These are phyloP conservation scores for Cenchrus purpureus DNA, from an alignment of 176 grass and related monocot genomes.

Conservation along the genomic window DNA sequence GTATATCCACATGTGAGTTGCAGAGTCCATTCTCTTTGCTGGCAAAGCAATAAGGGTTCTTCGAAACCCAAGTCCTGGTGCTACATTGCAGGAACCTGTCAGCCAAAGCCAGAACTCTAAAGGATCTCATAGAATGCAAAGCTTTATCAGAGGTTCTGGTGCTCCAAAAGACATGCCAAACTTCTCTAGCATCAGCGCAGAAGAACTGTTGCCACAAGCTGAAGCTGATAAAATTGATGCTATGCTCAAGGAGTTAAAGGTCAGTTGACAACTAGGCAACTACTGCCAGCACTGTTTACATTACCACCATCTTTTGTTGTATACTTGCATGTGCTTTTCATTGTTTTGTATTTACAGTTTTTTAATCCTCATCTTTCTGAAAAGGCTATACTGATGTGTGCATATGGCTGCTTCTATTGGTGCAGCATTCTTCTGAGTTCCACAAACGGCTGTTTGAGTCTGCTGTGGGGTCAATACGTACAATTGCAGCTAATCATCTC, in stretches of 20 bases:
- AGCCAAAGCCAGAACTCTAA: conserved; percentile 57
- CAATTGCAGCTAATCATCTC: conserved; percentile 94
- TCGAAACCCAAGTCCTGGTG: conserved; percentile 77
- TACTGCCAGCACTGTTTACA: conserved; percentile 16
- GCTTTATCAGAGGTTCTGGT: conserved; percentile 50
- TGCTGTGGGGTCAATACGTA: conserved; percentile 89
- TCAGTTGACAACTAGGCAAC: conserved; percentile 37
- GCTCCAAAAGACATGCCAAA: conserved; percentile 52
- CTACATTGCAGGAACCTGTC: conserved; percentile 63
- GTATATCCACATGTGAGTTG: conserved; percentile 94
- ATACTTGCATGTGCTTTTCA: conserved; percentile 31
- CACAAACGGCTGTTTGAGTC: conserved; percentile 93
- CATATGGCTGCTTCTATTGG: conserved; percentile 22
- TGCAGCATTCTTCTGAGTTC: conserved; percentile 95
- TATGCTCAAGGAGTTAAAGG: conserved; percentile 93
- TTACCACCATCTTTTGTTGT: conserved; percentile 14
- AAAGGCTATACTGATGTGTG: not conserved
- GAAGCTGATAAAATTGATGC: conserved; percentile 93
- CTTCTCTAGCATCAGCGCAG: conserved; percentile 59
- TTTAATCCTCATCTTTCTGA: not conserved
- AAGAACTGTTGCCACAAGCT: conserved; percentile 89
- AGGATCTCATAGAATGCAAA: conserved; percentile 67
- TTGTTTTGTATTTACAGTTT: not conserved
- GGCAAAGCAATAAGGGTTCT: conserved; percentile 98
- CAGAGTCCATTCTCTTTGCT: conserved; percentile 95